These are phyloP conservation scores for Termitomyces sp. DNA, from an alignment of 768 basidiomycete species.

Conservation along the genomic window DNA sequence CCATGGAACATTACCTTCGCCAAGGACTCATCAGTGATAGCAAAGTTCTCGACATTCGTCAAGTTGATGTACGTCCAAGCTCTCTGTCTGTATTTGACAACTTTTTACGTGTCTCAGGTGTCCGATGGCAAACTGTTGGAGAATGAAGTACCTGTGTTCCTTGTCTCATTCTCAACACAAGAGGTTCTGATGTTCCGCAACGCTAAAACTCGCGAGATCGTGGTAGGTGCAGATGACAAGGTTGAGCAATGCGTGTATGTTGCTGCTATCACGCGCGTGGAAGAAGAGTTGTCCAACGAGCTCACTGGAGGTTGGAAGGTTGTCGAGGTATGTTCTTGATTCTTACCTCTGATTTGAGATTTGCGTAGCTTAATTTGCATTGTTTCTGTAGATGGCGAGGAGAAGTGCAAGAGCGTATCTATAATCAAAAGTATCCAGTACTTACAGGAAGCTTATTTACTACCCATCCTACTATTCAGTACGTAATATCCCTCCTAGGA, in stretches of 20 bases:
- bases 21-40: slow-evolving; percentile 91
- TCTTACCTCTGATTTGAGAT: background rate
- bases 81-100: background rate
- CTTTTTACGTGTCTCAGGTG: slow-evolving; percentile 40
- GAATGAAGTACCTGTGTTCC: slow-evolving; percentile 83
- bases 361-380: background rate
- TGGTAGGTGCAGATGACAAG: slow-evolving; percentile 81
- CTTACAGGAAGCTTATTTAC: slow-evolving; percentile 14
- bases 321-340: slow-evolving; percentile 64
- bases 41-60: slow-evolving; percentile 93
- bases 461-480: slow-evolving; percentile 4
- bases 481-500: slow-evolving; percentile 10
- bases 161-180: slow-evolving; percentile 88
- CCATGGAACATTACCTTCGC: slow-evolving; percentile 88
- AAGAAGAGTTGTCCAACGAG: slow-evolving; percentile 86
- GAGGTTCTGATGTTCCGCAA: slow-evolving; percentile 91
- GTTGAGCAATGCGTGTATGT: slow-evolving; percentile 95
- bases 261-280: slow-evolving; percentile 83
- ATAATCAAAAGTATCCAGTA: slow-evolving; percentile 18
- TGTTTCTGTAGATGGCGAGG: slow-evolving; percentile 31
- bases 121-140: slow-evolving; percentile 87
- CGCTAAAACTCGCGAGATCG: slow-evolving; percentile 80
- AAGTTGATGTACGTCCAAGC: slow-evolving; percentile 77
- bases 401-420: slow-evolving; percentile 42
- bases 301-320: slow-evolving; percentile 98